These are phyloP conservation scores for Hypoxylon sp. DNA, from an alignment of 2,329 filamentous ascomycete species.

Conservation along the genomic window DNA sequence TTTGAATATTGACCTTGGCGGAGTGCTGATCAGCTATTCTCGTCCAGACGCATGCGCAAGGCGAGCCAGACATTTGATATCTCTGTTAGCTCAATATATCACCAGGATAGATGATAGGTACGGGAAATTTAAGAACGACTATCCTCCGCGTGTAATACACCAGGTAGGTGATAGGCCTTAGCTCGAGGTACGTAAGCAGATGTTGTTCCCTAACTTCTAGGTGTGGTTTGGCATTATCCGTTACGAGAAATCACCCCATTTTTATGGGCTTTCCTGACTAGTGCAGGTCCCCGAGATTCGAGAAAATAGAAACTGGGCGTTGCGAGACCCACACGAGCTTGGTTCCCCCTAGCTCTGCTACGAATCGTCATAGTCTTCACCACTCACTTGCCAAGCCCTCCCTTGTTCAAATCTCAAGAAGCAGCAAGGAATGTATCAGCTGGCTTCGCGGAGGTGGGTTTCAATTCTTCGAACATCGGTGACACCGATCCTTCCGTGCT, in stretches of 20 bases:
- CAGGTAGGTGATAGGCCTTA: slow-evolving; percentile 31
- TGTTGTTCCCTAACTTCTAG: slow-evolving; percentile 13
- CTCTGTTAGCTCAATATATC: slow-evolving; percentile 22
- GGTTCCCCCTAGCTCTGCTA: slow-evolving; percentile 17
- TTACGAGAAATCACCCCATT: slow-evolving; percentile 46
- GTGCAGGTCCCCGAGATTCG: slow-evolving; percentile 45
- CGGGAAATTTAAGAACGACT: slow-evolving; percentile 32
- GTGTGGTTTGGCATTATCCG: slow-evolving; percentile 25
- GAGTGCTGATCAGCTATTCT: slow-evolving; percentile 29
- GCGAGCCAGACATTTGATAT: slow-evolving; percentile 29
- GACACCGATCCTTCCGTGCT: slow-evolving; percentile 27
- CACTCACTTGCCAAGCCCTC: slow-evolving; percentile 20
- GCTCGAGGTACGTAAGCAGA: slow-evolving; percentile 33
- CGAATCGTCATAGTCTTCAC: slow-evolving; percentile 26
- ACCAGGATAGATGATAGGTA: slow-evolving; percentile 37
- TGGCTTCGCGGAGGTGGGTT: slow-evolving; percentile 19
- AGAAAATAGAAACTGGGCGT: slow-evolving; percentile 37
- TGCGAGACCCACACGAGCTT: slow-evolving; percentile 36
- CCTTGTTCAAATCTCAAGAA: slow-evolving; percentile 20
- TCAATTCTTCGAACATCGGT: slow-evolving; percentile 28
- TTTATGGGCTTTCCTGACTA: slow-evolving; percentile 42
- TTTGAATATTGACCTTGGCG: slow-evolving; percentile 13
- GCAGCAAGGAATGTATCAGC: slow-evolving; percentile 23
- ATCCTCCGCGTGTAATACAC: slow-evolving; percentile 37
- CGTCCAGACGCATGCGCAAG: slow-evolving; percentile 25